phyloP scores from a whole-genome alignment of 208 protist species.

The Spironucleus salmonicida region DNA sequence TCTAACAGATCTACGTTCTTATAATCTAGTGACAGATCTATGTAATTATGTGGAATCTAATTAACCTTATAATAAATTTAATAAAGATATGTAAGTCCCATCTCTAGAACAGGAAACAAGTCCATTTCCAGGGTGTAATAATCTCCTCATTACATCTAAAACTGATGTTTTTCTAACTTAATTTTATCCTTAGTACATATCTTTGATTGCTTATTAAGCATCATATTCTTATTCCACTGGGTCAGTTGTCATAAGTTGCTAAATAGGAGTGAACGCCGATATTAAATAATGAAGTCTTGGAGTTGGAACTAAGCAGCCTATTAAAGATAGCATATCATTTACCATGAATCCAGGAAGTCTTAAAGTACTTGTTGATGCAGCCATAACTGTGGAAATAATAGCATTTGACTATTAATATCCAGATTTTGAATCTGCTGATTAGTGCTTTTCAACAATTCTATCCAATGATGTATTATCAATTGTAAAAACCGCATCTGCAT shows the following conservation, averaged over 20 bases:
- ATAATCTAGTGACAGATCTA: conserved; percentile 87
- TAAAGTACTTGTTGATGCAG: conserved; percentile 87
- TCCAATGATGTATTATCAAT: conserved; percentile 97
- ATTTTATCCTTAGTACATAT: too few species aligned
- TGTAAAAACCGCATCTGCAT: conserved; percentile 87
- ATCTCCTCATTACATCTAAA: conserved; percentile 93
- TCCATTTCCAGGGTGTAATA: conserved; percentile 95
- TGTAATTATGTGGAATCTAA: conserved; percentile 86
- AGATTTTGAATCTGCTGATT: conserved; percentile 70
- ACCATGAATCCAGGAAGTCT: conserved; percentile 94
- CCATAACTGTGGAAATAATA: conserved; percentile 91
- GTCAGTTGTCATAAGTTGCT: background rate
- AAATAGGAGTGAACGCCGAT: conserved; percentile 73
- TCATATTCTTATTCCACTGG: background rate
- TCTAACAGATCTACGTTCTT: conserved; percentile 72
- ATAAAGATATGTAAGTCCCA: conserved; percentile 89
- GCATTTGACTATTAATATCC: conserved; percentile 85
- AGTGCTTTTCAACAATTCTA: conserved; percentile 74
- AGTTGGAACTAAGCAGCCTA: conserved; percentile 92
- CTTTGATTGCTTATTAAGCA: background rate
- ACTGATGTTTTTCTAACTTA: conserved; percentile 93
- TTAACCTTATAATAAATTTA: conserved; percentile 97
- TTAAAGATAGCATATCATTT: conserved; percentile 81
- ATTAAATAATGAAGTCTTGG: conserved; percentile 87
- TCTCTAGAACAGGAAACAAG: conserved; percentile 74